Percentiles rank a stretch among this genome's conserved stretches.
Conservation (phyloP, 495 filamentous ascomycete genomes). For the Neurospora terricola region DNA sequence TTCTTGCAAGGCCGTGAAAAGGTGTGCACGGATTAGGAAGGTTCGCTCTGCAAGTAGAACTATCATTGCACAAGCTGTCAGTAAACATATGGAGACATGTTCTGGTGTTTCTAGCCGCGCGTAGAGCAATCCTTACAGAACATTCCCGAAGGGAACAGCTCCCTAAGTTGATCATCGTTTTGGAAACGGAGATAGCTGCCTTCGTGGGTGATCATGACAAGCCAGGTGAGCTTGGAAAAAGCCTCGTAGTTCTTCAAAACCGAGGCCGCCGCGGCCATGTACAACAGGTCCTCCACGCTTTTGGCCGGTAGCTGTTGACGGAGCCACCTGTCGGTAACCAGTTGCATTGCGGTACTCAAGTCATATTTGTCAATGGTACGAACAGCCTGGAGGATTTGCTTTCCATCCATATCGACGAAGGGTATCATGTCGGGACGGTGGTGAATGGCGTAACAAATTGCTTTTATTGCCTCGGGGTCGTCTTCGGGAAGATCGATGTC, state of each 20-base stretch:
- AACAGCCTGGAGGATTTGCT: background rate
- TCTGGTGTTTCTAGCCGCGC: too few species aligned
- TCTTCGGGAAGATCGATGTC: background rate
- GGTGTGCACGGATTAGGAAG: too few species aligned
- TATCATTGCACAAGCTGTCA: too few species aligned
- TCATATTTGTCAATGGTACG: background rate
- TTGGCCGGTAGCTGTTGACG: background rate
- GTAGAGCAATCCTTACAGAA: too few species aligned
- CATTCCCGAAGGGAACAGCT: background rate
- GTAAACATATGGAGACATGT: too few species aligned
- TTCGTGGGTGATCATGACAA: background rate
- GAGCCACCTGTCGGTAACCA: background rate
- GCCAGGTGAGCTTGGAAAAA: background rate
- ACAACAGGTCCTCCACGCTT: background rate
- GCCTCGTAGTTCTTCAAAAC: background rate
- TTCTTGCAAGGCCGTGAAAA: too few species aligned
- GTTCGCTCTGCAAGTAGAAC: too few species aligned
- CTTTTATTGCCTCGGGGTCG: background rate
- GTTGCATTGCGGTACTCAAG: background rate
- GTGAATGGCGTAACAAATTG: background rate
- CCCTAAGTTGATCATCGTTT: background rate
- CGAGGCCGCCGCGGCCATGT: background rate
- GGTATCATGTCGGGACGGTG: background rate
- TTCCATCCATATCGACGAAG: background rate
- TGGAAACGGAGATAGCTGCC: background rate